These are phyloP conservation scores for Teratosphaeria zuluensis DNA, from an alignment of 2,329 filamentous ascomycete genomes.

Conservation along the genomic window DNA sequence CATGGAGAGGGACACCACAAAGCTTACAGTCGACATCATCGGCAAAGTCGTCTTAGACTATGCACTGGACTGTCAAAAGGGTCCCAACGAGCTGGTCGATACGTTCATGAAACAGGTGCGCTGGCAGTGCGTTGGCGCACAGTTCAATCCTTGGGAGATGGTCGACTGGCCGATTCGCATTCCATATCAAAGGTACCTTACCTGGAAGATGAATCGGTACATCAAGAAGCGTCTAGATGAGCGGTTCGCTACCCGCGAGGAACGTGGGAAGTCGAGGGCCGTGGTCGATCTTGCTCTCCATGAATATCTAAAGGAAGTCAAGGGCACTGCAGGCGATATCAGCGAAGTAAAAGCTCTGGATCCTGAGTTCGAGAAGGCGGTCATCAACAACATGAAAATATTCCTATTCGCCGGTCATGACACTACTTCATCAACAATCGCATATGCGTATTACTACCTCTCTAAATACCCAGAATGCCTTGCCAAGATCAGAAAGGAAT, in stretches of 20 bases:
- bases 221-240: constrained; percentile 28
- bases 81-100: constrained; percentile 27
- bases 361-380: constrained; percentile 26
- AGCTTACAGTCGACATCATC: constrained; percentile 34
- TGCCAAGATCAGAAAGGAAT: constrained; percentile 36
- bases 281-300: constrained; percentile 27
- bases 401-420: constrained; percentile 37
- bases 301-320: constrained; percentile 31
- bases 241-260: constrained; percentile 25
- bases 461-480: constrained; percentile 25
- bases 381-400: constrained; percentile 29
- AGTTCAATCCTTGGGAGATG: constrained; percentile 28
- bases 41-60: constrained; percentile 31
- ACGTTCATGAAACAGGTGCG: constrained; percentile 27
- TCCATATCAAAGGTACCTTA: constrained; percentile 26
- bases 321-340: constrained; percentile 13
- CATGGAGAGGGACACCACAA: constrained; percentile 31
- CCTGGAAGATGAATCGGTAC: constrained; percentile 26
- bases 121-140: constrained; percentile 26
- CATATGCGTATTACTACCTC: constrained; percentile 33
- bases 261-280: constrained; percentile 25
- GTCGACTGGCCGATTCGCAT: constrained; percentile 27
- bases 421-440: constrained; percentile 29
- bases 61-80: constrained; percentile 28
- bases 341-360: constrained; percentile 24